phyloP scores from a whole-genome alignment of 192 early-diverging fungal species.

The Helicostylum pulchrum region DNA sequence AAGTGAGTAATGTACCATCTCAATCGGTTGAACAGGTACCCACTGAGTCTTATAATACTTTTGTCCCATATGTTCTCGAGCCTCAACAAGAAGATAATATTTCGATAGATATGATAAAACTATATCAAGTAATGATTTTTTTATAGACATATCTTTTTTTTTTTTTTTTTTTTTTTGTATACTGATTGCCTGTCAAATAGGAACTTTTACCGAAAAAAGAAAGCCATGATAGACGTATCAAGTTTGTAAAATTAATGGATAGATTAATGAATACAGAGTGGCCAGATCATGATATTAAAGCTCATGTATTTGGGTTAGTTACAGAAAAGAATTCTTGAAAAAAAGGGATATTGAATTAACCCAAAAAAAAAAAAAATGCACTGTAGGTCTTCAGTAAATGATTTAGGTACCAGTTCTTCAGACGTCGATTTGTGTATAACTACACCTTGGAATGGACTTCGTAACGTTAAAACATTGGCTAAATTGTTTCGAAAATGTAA shows the following conservation, averaged over 20 bases:
- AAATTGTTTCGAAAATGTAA: conserved; percentile 69
- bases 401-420: conserved; percentile 74
- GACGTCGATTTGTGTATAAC: conserved; percentile 94
- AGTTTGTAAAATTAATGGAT: conserved; percentile 81
- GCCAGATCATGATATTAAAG: conserved; percentile 72
- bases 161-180: too few relatives aligned
- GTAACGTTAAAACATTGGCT: conserved; percentile 73
- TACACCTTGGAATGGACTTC: conserved; percentile 76
- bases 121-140: conserved; percentile 9
- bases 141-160: background rate
- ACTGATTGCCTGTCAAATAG: conserved; percentile 15
- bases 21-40: too few relatives aligned
- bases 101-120: conserved; percentile 9
- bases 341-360: background rate
- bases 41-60: background rate
- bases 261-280: conserved; percentile 75
- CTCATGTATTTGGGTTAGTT: conserved; percentile 84
- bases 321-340: background rate
- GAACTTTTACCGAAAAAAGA: conserved; percentile 63
- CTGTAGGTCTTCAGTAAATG: conserved; percentile 80
- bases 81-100: conserved; percentile 3
- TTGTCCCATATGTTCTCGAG: conserved; percentile 3
- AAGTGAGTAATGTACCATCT: too few relatives aligned
- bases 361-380: background rate
- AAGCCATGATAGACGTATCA: conserved; percentile 58